Evolutionary conservation across 768 basidiomycete species (phyloP).

Genomic region (Naganishia kalamii): DNA sequence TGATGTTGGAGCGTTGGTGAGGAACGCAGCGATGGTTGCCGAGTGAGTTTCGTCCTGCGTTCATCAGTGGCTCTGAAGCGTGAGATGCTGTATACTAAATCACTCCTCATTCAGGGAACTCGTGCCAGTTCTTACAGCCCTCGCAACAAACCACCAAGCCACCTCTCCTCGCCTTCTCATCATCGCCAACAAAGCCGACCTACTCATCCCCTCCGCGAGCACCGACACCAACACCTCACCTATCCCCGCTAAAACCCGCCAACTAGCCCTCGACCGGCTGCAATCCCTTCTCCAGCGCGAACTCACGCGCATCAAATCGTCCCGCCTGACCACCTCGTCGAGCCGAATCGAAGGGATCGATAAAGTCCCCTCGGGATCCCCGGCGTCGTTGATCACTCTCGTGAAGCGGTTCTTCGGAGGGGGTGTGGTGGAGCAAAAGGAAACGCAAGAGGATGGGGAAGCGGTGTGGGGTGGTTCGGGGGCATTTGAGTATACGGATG

Average conservation of each 20-base stretch:
- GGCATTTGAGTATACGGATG: constrained; percentile 38
- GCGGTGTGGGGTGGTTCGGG: constrained; percentile 43
- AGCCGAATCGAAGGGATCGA: constrained; percentile 41
- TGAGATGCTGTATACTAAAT: not conserved
- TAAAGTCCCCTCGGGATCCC: not conserved
- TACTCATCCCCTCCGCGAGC: constrained; percentile 26
- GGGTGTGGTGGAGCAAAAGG: constrained; percentile 25
- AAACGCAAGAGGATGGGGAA: constrained; percentile 35
- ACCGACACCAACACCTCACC: not conserved
- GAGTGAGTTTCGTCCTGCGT: constrained; percentile 32
- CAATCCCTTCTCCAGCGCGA: constrained; percentile 37
- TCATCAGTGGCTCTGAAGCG: no score
- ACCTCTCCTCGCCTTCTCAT: constrained; percentile 34
- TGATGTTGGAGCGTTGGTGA: constrained; percentile 35
- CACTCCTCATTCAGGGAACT: constrained; percentile 30
- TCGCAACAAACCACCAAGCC: constrained; percentile 25
- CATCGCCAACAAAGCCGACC: constrained; percentile 41
- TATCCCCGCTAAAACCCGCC: constrained; percentile 24
- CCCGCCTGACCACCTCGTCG: constrained; percentile 29
- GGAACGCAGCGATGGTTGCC: constrained; percentile 34
- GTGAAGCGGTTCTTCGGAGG: constrained; percentile 28
- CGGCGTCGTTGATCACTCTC: not conserved
- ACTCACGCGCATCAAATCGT: constrained; percentile 40
- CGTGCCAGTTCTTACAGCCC: constrained; percentile 31
- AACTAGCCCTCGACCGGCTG: constrained; percentile 32